Percentiles rank a stretch among this genome's conserved stretches.
Evolutionary conservation across 139 green algal species (phyloP).

Genomic region (Chlamydomonas eustigma): DNA sequence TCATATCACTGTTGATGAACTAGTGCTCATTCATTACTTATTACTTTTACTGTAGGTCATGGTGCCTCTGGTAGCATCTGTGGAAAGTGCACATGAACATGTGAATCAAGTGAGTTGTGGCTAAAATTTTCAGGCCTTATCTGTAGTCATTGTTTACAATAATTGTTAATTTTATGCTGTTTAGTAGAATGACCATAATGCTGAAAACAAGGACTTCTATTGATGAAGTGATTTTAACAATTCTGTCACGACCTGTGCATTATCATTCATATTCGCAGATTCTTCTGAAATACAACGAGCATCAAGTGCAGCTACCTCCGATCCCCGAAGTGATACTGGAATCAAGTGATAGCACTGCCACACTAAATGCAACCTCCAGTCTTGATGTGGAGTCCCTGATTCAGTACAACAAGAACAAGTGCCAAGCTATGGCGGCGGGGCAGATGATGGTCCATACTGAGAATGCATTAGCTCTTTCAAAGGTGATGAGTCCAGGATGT

Average conservation of each 20-base stretch:
- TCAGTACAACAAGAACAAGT: neutral
- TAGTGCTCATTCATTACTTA: too few species aligned
- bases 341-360: neutral
- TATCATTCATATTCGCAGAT: too few species aligned
- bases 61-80: neutral
- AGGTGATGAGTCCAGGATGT: neutral
- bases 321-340: neutral
- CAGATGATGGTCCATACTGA: neutral
- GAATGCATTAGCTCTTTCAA: neutral
- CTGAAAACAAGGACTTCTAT: too few species aligned
- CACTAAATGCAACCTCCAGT: too few species aligned
- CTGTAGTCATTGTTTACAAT: too few species aligned
- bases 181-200: too few species aligned
- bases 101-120: too few species aligned
- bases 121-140: too few species aligned
- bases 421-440: neutral
- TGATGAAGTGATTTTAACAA: too few species aligned
- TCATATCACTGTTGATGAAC: too few species aligned
- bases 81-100: neutral
- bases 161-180: too few species aligned
- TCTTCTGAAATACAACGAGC: slow-evolving; percentile 6
- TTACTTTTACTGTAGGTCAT: slow-evolving; percentile 5
- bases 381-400: slow-evolving; percentile 9
- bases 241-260: too few species aligned
- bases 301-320: neutral